Conservation (phyloP, 148 eudicot species). For the Vaccinium corymbosum region DNA sequence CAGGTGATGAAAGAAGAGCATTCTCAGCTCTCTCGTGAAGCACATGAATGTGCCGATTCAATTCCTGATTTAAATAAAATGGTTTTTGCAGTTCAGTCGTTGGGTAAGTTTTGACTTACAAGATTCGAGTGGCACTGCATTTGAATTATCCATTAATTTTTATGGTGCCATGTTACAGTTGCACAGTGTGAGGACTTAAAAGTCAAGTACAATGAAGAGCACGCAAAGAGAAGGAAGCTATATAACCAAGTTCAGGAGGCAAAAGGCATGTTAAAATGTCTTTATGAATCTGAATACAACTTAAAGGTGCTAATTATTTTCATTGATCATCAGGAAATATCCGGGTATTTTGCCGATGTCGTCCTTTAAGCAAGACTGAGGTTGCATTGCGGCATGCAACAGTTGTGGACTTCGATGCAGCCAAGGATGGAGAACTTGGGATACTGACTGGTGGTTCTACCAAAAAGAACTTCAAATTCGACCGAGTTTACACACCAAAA, state of each 20-base stretch:
- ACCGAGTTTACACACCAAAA: conserved; percentile 78
- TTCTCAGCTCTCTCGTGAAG: conserved; percentile 60
- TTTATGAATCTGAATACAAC: neutral
- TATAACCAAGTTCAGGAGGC: conserved; percentile 82
- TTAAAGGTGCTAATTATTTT: conserved; percentile 24
- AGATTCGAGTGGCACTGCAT: neutral
- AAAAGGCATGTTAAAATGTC: conserved; percentile 49
- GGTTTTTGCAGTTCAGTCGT: conserved; percentile 77
- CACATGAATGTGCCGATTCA: conserved; percentile 81
- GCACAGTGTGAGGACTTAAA: conserved; percentile 89
- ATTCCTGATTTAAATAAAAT: conserved; percentile 77
- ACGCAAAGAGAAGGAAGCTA: conserved; percentile 79
- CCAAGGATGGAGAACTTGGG: conserved; percentile 82
- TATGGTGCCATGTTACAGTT: conserved; percentile 39
- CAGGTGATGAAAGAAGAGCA: conserved; percentile 84
- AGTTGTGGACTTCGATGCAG: conserved; percentile 74
- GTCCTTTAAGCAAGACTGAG: conserved; percentile 74
- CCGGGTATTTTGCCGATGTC: conserved; percentile 89
- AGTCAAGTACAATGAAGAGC: conserved; percentile 86
- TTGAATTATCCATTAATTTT: conserved; percentile 1
- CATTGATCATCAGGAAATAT: conserved; percentile 67
- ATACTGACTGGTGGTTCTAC: conserved; percentile 48
- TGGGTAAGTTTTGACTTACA: conserved; percentile 51
- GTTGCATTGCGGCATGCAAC: conserved; percentile 47
- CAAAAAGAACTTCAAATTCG: conserved; percentile 73